Evolutionary conservation across 352 stramenopile species (phyloP).

Genomic region (Blastocystis sp.): DNA sequence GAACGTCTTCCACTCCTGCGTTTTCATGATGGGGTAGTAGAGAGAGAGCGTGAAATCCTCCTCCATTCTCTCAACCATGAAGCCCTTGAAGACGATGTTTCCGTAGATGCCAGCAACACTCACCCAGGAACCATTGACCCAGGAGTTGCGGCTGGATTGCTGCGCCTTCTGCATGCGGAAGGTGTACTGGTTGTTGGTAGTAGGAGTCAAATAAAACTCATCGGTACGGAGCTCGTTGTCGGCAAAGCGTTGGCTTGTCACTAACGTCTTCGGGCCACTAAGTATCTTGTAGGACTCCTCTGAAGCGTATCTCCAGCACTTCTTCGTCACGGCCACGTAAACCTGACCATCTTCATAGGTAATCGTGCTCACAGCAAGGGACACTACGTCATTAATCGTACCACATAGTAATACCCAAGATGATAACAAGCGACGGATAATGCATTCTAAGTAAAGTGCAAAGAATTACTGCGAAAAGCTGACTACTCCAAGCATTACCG

Average conservation of each 20-base stretch:
- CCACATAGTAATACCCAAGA: too few species aligned
- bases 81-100: slow-evolving; percentile 23
- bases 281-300: slow-evolving; percentile 15
- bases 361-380: neutral
- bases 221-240: neutral
- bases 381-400: too few species aligned
- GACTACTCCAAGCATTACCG: too few species aligned
- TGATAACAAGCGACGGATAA: too few species aligned
- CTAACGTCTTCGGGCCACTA: neutral
- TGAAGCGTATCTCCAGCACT: neutral
- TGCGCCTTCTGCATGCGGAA: too few species aligned
- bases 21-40: neutral
- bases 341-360: neutral
- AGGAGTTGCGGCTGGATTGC: too few species aligned
- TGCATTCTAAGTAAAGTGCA: too few species aligned
- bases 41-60: neutral
- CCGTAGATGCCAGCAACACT: neutral
- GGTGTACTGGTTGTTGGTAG: slow-evolving; percentile 43
- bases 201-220: neutral
- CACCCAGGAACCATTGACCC: neutral
- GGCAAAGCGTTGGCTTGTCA: neutral
- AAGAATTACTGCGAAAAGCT: too few species aligned
- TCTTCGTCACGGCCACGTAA: neutral
- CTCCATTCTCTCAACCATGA: too few species aligned
- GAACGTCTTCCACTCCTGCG: neutral